phyloP scores from a whole-genome alignment of 2,329 filamentous ascomycete species.

The Calonectria henricotiae region DNA sequence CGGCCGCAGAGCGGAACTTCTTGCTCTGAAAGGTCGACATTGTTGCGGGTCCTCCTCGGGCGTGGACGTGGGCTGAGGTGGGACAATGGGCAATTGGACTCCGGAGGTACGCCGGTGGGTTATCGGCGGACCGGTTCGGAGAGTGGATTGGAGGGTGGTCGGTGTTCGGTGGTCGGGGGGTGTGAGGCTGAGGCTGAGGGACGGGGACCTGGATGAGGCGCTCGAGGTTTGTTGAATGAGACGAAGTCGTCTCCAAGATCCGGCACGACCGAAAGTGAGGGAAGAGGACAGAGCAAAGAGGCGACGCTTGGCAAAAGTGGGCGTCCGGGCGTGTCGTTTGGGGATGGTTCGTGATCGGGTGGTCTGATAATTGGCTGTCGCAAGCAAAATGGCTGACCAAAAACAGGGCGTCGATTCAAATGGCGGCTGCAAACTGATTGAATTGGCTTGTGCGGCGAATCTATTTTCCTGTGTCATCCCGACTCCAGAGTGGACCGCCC shows the following conservation, averaged over 20 bases:
- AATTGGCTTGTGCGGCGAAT: constrained; percentile 40
- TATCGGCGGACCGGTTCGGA: constrained; percentile 19
- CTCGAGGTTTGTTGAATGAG: constrained; percentile 23
- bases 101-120: constrained; percentile 6
- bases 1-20: constrained; percentile 78
- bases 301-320: constrained; percentile 21
- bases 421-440: background rate
- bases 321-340: constrained; percentile 1
- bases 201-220: constrained; percentile 10
- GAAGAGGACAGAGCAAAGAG: constrained; percentile 24
- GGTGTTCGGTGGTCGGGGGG: background rate
- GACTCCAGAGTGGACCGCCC: constrained; percentile 28
- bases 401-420: constrained; percentile 21
- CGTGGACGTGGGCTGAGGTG: constrained; percentile 4
- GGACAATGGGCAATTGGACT: constrained; percentile 13
- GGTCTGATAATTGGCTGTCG: constrained; percentile 31
- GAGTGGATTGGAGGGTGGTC: background rate
- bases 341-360: constrained; percentile 21
- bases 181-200: background rate
- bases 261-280: constrained; percentile 4
- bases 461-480: constrained; percentile 34
- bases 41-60: constrained; percentile 31
- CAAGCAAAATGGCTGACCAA: constrained; percentile 22
- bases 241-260: constrained; percentile 30
- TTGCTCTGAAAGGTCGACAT: constrained; percentile 76